A percentile compares a stretch with the other conserved stretches of the same genome.
Evolutionary conservation across 1,284 basidiomycete genomes (phyloP).

Genomic region (Coriolopsis trogii): DNA sequence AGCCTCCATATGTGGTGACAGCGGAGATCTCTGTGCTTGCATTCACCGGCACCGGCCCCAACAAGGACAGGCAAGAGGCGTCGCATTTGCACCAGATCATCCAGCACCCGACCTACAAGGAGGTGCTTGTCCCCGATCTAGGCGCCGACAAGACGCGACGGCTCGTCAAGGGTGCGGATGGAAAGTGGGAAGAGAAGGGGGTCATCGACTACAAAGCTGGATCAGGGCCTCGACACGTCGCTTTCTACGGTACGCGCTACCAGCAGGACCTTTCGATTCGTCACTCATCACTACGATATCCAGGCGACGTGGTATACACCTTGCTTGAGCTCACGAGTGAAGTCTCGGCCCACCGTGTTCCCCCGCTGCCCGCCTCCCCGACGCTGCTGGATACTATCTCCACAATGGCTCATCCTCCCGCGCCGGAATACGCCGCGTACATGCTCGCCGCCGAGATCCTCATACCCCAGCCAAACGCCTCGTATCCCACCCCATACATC

Average conservation of each 20-base stretch:
- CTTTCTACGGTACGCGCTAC: slow-evolving; percentile 53
- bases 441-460: slow-evolving; percentile 50
- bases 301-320: slow-evolving; percentile 56
- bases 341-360: slow-evolving; percentile 54
- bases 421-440: slow-evolving; percentile 31
- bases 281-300: neutral
- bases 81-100: slow-evolving; percentile 74
- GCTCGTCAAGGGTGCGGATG: slow-evolving; percentile 44
- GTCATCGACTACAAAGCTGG: slow-evolving; percentile 52
- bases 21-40: slow-evolving; percentile 2
- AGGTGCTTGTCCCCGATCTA: slow-evolving; percentile 72
- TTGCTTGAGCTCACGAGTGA: slow-evolving; percentile 64
- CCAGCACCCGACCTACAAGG: slow-evolving; percentile 44
- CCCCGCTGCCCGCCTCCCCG: slow-evolving; percentile 42
- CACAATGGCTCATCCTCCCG: slow-evolving; percentile 47
- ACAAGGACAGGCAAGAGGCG: slow-evolving; percentile 59
- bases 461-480: slow-evolving; percentile 48
- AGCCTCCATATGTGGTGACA: slow-evolving; percentile 45
- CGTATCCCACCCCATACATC: slow-evolving; percentile 57
- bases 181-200: slow-evolving; percentile 49
- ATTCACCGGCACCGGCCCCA: slow-evolving; percentile 56
- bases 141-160: slow-evolving; percentile 69
- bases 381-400: slow-evolving; percentile 44
- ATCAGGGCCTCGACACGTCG: slow-evolving; percentile 70
- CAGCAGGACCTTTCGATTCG: neutral